Evolutionary conservation across 768 basidiomycete species (phyloP).

Genomic region (Lactifluus rugatus): DNA sequence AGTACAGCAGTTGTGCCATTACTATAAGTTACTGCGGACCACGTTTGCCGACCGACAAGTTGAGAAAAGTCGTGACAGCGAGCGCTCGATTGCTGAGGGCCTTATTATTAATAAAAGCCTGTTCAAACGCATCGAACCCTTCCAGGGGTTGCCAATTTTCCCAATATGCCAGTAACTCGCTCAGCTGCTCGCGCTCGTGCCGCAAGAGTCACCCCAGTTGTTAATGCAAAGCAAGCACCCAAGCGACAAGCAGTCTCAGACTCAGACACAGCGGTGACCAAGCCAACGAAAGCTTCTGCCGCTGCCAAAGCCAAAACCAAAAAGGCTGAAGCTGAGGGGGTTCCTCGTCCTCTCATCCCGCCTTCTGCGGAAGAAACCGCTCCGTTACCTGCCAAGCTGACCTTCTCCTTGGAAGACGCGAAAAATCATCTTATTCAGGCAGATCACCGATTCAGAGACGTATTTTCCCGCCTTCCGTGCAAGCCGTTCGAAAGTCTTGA

Average conservation of each 20-base stretch:
- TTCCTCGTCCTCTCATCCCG: neutral
- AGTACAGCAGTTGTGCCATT: no score
- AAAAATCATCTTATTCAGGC: slow-evolving; percentile 56
- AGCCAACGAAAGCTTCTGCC: slow-evolving; percentile 2
- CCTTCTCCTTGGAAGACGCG: slow-evolving; percentile 71
- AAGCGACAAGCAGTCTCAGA: slow-evolving; percentile 5
- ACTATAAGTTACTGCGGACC: neutral
- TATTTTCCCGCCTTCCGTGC: slow-evolving; percentile 60
- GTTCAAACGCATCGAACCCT: neutral
- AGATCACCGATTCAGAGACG: slow-evolving; percentile 59
- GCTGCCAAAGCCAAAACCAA: neutral
- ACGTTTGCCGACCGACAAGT: neutral
- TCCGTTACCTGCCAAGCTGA: slow-evolving; percentile 59
- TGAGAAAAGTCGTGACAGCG: no score
- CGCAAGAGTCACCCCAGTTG: neutral
- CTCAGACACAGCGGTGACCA: slow-evolving; percentile 1
- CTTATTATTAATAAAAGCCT: neutral
- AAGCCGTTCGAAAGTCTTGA: slow-evolving; percentile 70
- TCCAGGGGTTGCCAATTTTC: neutral
- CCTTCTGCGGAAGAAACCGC: slow-evolving; percentile 3
- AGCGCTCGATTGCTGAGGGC: no score
- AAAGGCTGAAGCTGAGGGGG: neutral
- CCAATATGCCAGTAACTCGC: slow-evolving; percentile 22
- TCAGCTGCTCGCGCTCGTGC: slow-evolving; percentile 18
- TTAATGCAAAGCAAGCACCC: neutral